Base-by-base conservation (phyloP, 2,329 filamentous ascomycete genomes). In the Botrytis hyacinthi region DNA sequence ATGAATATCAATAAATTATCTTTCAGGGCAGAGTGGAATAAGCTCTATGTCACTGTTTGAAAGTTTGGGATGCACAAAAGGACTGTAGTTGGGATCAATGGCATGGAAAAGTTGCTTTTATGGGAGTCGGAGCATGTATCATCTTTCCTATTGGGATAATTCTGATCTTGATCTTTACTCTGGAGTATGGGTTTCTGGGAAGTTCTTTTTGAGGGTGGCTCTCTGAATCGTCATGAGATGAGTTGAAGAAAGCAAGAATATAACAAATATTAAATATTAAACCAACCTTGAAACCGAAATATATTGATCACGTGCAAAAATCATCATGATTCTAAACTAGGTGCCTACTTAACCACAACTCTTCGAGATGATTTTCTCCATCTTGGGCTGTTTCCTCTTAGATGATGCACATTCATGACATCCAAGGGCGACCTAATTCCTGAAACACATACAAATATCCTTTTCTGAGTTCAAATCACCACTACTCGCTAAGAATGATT, bases 31-130 rank as follows among this genome's bases (percentile, higher is more conserved):
- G 48, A 35, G 57, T 12, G 37, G 7, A 68, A 29, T 35, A 51
- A 18, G 16, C 48, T 44, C 35, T 22, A 51, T 20, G 54, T 29
- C 51, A 69, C 37, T 40, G 32, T 48, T 48, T 48, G 60, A 37
- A 44, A 46, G 48, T 35, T 60, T 72, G 51, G 63, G 65, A 32
- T 67, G 51, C 22, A 32, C 32, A 60, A 67, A 51, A 57, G 26
- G 62, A 54, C 48, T 68, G 22, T 61, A n/a, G 54, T 29, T 72
- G 32, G 32, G 35, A 65, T 20, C 59, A 65, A 46, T 65, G 35
- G 44, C 59, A 65, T 1, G 67, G 71, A 72, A 72, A 69, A 72
- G 62, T 42, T 61, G 62, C 62, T 68, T 72, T 46, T 46, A n/a
- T 32, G 44, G 71, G 63, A 68, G 63, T 68, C 71, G 46, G 35